Conservation (phyloP, 2,329 filamentous ascomycete species). For the Monosporascus cannonballus region DNA sequence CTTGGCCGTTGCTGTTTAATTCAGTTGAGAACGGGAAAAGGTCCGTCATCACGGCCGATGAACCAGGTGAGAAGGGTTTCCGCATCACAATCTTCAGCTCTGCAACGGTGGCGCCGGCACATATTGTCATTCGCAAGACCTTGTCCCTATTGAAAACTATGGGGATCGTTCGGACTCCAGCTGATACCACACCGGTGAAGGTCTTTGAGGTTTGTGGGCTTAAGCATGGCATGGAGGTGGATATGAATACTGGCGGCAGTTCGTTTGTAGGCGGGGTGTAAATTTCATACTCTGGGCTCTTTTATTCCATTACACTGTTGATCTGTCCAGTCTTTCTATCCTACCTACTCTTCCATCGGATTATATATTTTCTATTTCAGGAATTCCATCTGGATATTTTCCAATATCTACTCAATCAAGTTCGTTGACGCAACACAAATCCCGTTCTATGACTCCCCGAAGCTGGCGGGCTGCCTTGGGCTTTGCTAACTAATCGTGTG, state of each 20-base stretch:
- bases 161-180: slow-evolving; percentile 23
- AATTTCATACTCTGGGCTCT: not conserved
- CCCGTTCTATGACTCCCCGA: too few species aligned
- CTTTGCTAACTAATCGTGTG: too few species aligned
- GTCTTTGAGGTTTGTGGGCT: slow-evolving; percentile 26
- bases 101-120: slow-evolving; percentile 40
- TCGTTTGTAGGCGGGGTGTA: slow-evolving; percentile 19
- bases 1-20: slow-evolving; percentile 49
- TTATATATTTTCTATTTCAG: too few species aligned
- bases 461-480: too few species aligned
- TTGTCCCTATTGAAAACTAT: slow-evolving; percentile 30
- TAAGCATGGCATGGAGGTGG: slow-evolving; percentile 24
- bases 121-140: slow-evolving; percentile 33
- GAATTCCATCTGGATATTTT: too few species aligned
- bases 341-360: too few species aligned
- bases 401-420: too few species aligned
- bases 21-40: slow-evolving; percentile 51
- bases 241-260: slow-evolving; percentile 22
- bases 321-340: too few species aligned
- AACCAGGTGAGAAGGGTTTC: slow-evolving; percentile 51
- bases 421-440: too few species aligned
- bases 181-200: slow-evolving; percentile 22
- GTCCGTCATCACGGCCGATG: slow-evolving; percentile 43
- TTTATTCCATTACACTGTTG: too few species aligned
- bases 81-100: slow-evolving; percentile 53